Percentiles rank a stretch among this genome's conserved stretches.
These are phyloP conservation scores for Oxytropis ochrocephala DNA, from an alignment of 306 rosid genomes.

Conservation along the genomic window DNA sequence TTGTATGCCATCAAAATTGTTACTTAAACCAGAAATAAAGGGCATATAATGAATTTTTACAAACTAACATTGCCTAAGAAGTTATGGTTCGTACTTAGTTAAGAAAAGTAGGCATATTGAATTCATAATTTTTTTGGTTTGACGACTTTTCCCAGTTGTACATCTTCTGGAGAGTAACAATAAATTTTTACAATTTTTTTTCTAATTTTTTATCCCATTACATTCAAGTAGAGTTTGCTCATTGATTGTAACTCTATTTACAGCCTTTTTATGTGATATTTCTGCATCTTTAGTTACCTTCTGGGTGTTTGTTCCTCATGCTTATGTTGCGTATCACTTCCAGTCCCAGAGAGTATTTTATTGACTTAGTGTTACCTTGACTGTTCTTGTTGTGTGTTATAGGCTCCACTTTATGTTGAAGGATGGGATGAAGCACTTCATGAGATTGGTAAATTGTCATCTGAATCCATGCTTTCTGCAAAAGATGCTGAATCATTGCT, in stretches of 20 bases:
- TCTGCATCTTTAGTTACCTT: not conserved
- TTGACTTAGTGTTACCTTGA: slow-evolving; percentile 4
- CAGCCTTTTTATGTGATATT: not conserved
- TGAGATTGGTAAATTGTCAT: slow-evolving; percentile 88
- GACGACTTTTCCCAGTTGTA: not conserved
- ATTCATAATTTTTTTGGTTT: not conserved
- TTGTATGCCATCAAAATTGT: not conserved
- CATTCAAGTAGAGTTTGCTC: not conserved
- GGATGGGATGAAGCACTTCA: slow-evolving; percentile 98
- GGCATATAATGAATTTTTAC: not conserved
- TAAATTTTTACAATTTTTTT: not conserved
- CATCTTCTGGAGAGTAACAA: not conserved
- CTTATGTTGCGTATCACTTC: not conserved
- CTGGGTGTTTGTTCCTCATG: not conserved
- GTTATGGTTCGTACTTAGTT: not conserved
- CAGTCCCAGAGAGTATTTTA: not conserved
- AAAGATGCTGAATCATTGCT: slow-evolving; percentile 60
- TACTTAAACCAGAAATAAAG: not conserved
- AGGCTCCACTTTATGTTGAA: slow-evolving; percentile 87
- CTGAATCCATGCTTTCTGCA: slow-evolving; percentile 52
- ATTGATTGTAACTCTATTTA: not conserved
- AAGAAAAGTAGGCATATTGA: slow-evolving; percentile 7
- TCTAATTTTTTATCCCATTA: not conserved
- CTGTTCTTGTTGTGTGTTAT: slow-evolving; percentile 8
- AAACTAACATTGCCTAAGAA: not conserved